Evolutionary conservation across 768 basidiomycete species (phyloP), one percentile per base, ranked within the genome.

Genomic region (Pulveroboletus sp.): DNA sequence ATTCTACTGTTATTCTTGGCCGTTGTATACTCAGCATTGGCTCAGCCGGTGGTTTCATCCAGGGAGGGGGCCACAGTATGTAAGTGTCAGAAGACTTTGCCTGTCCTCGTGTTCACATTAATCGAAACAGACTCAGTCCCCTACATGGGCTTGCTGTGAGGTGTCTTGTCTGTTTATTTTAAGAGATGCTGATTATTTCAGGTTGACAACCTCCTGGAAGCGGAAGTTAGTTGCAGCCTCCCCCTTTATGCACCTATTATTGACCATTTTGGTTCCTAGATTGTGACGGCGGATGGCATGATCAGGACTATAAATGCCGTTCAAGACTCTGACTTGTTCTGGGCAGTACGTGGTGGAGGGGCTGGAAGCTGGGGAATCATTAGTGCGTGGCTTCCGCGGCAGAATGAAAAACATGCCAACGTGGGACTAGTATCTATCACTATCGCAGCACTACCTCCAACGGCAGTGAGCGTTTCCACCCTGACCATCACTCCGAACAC

Each of bases 301-400:
- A 51, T 69, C 31, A 59, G 73, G 39, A 69, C 54, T 2, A 72
- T 69, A 25, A 81, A 79, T 54, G 53, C 60, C 0, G 63, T 65
- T 49, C 63, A 68, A 39, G 66, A 78, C 55, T 16, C 65, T 7
- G 75, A 80, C 43, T 66, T 81, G 1, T 80, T 77, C 60, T 81
- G 76, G 74, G 80, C 80, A 0, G 54, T 80, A 20, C 68, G 79
- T 34, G 79, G 78, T 0, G 76, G 73, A 5, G 79, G 79, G 3
- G 77, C 75, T 1, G 73, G 76, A 13, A 78, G 72, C 10, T 80
- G 65, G 53, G 79, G 75, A 21, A 67, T 79, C 36, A 66, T 79
- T 20, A 69, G 58, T 60, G 20, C 3, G 58, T 60, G 12, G 8
- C 4, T 37, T 24, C 5, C 5, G 6, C 16, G 23, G 7, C 33